Base-by-base conservation (phyloP, 768 basidiomycete genomes). In the Amanita rubescens region DNA sequence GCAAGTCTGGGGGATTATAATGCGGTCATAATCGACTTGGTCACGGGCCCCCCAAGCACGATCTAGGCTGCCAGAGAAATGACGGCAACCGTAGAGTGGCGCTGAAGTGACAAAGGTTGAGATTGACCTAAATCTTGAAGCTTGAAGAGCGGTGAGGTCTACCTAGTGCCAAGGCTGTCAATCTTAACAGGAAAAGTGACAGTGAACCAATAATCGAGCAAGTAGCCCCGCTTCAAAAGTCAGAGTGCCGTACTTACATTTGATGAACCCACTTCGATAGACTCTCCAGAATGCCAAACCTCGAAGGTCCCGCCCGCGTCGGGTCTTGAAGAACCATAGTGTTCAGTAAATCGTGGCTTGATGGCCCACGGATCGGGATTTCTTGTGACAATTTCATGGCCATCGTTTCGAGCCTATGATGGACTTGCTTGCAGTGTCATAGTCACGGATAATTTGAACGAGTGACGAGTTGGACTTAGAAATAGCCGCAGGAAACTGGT, bases 71-170 rank as follows among this genome's bases (percentile, higher is more conserved):
- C 17, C 24, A 7, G 27, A 44, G 44, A 27, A 17, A 43, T 51
- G 50, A 17, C 19, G 51, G 43, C 32, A 46, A 37, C n/a, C 22
- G n/a, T 22, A 30, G 5, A 33, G 32, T 34, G 45, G 32, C 38
- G 9, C 12, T 52, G 27, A 43, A n/a, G 22, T 45, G 34, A 32
- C 10, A 22, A 37, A 53, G 52, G 11, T 45, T 53, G 44, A 46
- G 24, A 46, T 46, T 53, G 43, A 46, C 52, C 43, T 53, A 53
- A 53, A 46, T 25, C 34, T 24, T 53, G 32, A 35, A 42, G 25
- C 25, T 24, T 53, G 32, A 35, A 32, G 25, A 24, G 30, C 32
- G 27, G 39, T 22, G 25, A 14, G 15, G 24, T 38, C 24, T 37
- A 49, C 27, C 2, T 39, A 34, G n/a, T 14, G 30, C 41, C 9